Conservation (phyloP, 805 yeast genomes). For the Lipomyces starkeyi region DNA sequence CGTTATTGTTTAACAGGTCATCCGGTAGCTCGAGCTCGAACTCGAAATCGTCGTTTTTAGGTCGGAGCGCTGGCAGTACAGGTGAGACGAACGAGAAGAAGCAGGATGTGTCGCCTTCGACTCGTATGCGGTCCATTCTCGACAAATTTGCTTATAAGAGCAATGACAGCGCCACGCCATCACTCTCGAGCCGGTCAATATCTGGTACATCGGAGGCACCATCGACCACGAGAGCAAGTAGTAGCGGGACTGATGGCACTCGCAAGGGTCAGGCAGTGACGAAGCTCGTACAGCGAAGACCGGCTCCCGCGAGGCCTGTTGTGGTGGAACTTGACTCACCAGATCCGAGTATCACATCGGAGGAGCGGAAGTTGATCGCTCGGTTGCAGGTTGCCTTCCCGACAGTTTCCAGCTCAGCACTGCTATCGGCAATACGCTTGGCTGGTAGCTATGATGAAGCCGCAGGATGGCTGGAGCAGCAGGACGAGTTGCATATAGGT, state of each 20-base stretch:
- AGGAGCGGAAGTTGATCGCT: slow-evolving; percentile 19
- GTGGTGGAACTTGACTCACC: slow-evolving; percentile 20
- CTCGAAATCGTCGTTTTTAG: not conserved
- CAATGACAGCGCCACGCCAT: not conserved
- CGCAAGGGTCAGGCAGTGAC: slow-evolving; percentile 29
- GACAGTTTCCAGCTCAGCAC: slow-evolving; percentile 22
- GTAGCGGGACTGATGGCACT: not conserved
- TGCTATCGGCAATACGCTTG: slow-evolving; percentile 35
- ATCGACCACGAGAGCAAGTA: slow-evolving; percentile 4
- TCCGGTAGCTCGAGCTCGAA: not conserved
- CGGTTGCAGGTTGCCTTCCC: slow-evolving; percentile 35
- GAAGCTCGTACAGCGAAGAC: slow-evolving; percentile 32
- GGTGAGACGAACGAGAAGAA: not conserved
- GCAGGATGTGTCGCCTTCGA: slow-evolving; percentile 13
- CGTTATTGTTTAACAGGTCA: slow-evolving; percentile 27
- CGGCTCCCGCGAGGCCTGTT: slow-evolving; percentile 39
- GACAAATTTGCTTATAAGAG: slow-evolving; percentile 20
- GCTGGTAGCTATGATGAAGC: slow-evolving; percentile 46
- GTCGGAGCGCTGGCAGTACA: not conserved
- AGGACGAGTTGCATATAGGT: slow-evolving; percentile 42
- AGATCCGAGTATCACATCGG: slow-evolving; percentile 14
- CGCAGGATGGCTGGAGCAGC: slow-evolving; percentile 45
- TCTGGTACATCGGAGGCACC: not conserved
- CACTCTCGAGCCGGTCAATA: not conserved
- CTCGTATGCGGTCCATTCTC: slow-evolving; percentile 25